Evolutionary conservation across 1,284 basidiomycete species (phyloP).

Genomic region (Somion occarium): DNA sequence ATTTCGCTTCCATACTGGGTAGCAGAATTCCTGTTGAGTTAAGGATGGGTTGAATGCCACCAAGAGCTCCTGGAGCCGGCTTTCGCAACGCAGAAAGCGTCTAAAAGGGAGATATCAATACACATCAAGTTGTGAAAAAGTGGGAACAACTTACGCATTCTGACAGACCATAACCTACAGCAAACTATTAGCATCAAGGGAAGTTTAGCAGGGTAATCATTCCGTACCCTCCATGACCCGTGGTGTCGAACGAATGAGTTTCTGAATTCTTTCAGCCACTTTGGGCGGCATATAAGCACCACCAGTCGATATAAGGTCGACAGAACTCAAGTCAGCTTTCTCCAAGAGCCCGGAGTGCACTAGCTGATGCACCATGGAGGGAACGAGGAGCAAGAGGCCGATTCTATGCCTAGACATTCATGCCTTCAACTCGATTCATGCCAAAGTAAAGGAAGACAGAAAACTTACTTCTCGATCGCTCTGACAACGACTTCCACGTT

Average conservation of each 20-base stretch:
- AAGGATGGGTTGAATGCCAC: slow-evolving; percentile 35
- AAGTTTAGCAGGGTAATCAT: too few relatives aligned
- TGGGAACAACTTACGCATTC: slow-evolving; percentile 49
- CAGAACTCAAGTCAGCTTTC: slow-evolving; percentile 49
- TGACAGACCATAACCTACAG: slow-evolving; percentile 71
- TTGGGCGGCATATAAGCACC: slow-evolving; percentile 65
- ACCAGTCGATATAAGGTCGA: slow-evolving; percentile 44
- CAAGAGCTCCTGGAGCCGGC: slow-evolving; percentile 43
- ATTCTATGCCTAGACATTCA: slow-evolving; percentile 41
- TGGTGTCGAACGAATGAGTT: slow-evolving; percentile 32
- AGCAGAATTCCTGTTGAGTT: slow-evolving; percentile 55
- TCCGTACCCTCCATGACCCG: slow-evolving; percentile 41
- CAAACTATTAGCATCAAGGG: background rate
- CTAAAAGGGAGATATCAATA: slow-evolving; percentile 28
- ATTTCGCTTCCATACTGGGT: slow-evolving; percentile 58
- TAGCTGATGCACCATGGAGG: slow-evolving; percentile 63
- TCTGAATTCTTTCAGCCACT: slow-evolving; percentile 38
- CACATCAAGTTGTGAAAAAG: background rate
- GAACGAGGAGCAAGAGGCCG: slow-evolving; percentile 48
- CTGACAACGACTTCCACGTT: slow-evolving; percentile 40
- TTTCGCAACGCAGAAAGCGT: slow-evolving; percentile 48
- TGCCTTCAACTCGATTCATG: background rate
- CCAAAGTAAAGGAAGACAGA: background rate
- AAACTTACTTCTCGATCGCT: slow-evolving; percentile 39
- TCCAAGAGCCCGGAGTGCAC: slow-evolving; percentile 47